phyloP scores from a whole-genome alignment of 2,329 filamentous ascomycete genomes.

The Calonectria hawksworthii region DNA sequence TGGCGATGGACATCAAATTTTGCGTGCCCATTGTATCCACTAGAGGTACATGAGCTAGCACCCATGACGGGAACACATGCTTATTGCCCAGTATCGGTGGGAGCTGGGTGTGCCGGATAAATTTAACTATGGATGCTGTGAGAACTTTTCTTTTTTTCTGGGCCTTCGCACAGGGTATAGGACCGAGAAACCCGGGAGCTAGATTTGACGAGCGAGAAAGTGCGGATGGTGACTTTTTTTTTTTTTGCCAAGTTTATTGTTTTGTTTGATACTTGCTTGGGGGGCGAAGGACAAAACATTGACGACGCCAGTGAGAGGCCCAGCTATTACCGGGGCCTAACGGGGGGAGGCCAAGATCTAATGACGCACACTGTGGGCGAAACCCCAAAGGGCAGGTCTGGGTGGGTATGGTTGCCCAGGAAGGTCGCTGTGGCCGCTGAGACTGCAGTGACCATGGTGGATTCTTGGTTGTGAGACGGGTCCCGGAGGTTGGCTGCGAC shows the following conservation, averaged over 20 bases:
- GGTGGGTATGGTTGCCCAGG: slow-evolving; percentile 24
- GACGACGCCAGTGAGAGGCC: slow-evolving; percentile 29
- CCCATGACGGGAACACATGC: slow-evolving; percentile 22
- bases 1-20: slow-evolving; percentile 36
- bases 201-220: slow-evolving; percentile 6
- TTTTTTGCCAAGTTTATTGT: slow-evolving; percentile 22
- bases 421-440: slow-evolving; percentile 35
- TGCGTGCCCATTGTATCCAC: slow-evolving; percentile 33
- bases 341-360: slow-evolving; percentile 40
- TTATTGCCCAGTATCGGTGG: neutral
- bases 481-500: slow-evolving; percentile 24
- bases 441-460: slow-evolving; percentile 27
- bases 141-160: neutral
- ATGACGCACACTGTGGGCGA: slow-evolving; percentile 37
- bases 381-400: slow-evolving; percentile 19
- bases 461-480: slow-evolving; percentile 34
- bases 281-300: slow-evolving; percentile 3
- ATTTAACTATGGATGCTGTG: slow-evolving; percentile 2
- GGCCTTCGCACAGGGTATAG: neutral
- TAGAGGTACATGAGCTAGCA: slow-evolving; percentile 10
- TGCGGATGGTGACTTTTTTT: slow-evolving; percentile 10
- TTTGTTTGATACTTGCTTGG: slow-evolving; percentile 29
- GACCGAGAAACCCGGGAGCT: slow-evolving; percentile 3
- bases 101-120: slow-evolving; percentile 9
- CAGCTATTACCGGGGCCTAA: slow-evolving; percentile 39